These are phyloP conservation scores for Solanum chaucha DNA, from an alignment of 257 asterid species.

Conservation along the genomic window DNA sequence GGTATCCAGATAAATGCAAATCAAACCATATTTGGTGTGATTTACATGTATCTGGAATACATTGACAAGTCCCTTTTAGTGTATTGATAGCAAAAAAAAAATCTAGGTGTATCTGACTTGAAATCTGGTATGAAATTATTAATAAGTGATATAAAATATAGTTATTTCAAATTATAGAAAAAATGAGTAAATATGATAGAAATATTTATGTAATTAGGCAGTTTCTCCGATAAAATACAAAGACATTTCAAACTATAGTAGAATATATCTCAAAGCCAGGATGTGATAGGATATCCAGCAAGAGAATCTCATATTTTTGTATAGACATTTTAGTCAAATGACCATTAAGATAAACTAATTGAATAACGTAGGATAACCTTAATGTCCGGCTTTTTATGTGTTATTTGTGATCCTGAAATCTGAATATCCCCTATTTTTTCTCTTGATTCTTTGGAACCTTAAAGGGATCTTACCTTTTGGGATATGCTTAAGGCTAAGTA, in stretches of 20 bases:
- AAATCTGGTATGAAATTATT: background rate
- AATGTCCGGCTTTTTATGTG: background rate
- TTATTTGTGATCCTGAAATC: background rate
- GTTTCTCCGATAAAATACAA: background rate
- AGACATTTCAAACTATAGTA: background rate
- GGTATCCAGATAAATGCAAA: too few relatives aligned
- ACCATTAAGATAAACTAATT: background rate
- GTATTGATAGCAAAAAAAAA: too few relatives aligned
- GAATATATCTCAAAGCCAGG: background rate
- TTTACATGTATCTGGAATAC: too few relatives aligned
- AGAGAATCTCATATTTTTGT: background rate
- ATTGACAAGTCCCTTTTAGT: too few relatives aligned
- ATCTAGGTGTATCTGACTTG: too few relatives aligned
- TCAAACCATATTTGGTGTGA: too few relatives aligned
- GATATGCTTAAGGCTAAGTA: conserved; percentile 7
- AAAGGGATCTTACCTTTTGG: conserved; percentile 32
- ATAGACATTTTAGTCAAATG: background rate
- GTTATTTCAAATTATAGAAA: too few relatives aligned
- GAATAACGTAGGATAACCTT: background rate
- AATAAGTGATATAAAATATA: background rate
- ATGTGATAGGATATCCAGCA: background rate
- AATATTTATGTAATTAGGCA: too few relatives aligned
- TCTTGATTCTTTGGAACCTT: conserved; percentile 15
- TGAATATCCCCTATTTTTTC: background rate
- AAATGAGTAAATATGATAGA: too few relatives aligned